Evolutionary conservation across 495 filamentous ascomycete species (phyloP).

Genomic region (Tuber indicum): DNA sequence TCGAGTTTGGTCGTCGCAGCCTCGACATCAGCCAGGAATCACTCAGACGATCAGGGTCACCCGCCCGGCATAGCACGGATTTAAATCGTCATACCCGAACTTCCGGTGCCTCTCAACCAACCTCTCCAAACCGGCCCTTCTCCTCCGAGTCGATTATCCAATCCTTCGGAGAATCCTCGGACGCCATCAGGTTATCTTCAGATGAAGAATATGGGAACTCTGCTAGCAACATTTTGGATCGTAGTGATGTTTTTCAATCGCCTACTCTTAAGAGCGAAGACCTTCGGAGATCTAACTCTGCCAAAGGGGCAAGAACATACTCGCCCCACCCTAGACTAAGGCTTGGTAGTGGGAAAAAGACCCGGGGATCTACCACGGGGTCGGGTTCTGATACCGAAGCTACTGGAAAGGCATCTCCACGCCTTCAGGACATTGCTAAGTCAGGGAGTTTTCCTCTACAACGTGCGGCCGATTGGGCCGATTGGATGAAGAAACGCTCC

Average conservation of each 20-base stretch:
- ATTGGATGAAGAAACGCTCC: constrained; percentile 65
- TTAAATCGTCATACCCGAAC: constrained; percentile 50
- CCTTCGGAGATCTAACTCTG: constrained; percentile 15
- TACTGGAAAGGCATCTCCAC: constrained; percentile 24
- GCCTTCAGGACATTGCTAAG: constrained; percentile 51
- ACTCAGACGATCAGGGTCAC: constrained; percentile 42
- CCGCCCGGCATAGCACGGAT: constrained; percentile 55
- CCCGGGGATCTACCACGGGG: constrained; percentile 5
- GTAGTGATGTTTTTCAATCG: constrained; percentile 84
- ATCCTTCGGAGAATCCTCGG: constrained; percentile 65
- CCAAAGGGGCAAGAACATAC: neutral
- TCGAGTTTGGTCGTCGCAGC: constrained; percentile 51
- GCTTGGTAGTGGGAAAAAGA: constrained; percentile 9
- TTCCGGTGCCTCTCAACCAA: constrained; percentile 16
- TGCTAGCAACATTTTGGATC: constrained; percentile 79
- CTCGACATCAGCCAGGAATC: constrained; percentile 46
- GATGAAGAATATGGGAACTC: constrained; percentile 46
- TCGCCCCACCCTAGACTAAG: neutral
- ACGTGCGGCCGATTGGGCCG: constrained; percentile 76
- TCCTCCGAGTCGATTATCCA: constrained; percentile 66
- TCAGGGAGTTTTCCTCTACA: constrained; percentile 76
- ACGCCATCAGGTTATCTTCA: constrained; percentile 39
- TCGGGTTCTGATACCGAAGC: constrained; percentile 29
- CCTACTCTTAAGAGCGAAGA: constrained; percentile 56
- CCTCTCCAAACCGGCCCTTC: constrained; percentile 46